A percentile compares a stretch with the other conserved stretches of the same genome.
phyloP scores from a whole-genome alignment of 805 yeast genomes.

The Cyberlindnera xishuangbannaensis region DNA sequence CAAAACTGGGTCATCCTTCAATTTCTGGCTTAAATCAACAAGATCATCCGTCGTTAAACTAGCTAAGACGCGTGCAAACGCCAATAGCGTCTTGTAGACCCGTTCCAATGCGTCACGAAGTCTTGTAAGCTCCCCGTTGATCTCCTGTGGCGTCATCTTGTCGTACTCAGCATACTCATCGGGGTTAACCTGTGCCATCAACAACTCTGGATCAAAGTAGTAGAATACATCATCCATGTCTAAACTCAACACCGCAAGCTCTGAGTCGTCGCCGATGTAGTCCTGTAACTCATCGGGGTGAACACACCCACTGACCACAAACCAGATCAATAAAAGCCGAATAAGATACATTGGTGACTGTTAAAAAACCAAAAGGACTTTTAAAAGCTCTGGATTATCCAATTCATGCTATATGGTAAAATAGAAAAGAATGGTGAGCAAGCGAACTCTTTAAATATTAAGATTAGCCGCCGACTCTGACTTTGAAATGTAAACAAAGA shows the following conservation, averaged over 20 bases:
- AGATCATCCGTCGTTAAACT: conserved; percentile 13
- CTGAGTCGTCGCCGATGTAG: conserved; percentile 12
- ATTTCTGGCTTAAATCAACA: conserved; percentile 11
- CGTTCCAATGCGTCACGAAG: conserved; percentile 12
- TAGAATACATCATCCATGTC: conserved; percentile 11
- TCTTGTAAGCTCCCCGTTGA: conserved; percentile 9
- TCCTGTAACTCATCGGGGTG: conserved; percentile 5
- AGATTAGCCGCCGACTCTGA: conserved; percentile 14
- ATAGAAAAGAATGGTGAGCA: too few relatives aligned
- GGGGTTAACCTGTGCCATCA: conserved; percentile 9
- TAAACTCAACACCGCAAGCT: conserved; percentile 11
- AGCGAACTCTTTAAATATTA: conserved; percentile 1
- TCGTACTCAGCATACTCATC: conserved; percentile 7
- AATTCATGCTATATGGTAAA: too few relatives aligned
- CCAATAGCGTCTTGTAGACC: conserved; percentile 11
- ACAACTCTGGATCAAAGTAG: conserved; percentile 12
- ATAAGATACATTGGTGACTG: conserved; percentile 4
- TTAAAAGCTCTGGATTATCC: too few relatives aligned
- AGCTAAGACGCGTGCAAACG: conserved; percentile 13
- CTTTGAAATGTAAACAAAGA: conserved; percentile 10
- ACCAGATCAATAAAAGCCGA: conserved; percentile 1
- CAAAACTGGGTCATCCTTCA: conserved; percentile 3
- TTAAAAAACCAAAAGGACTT: too few relatives aligned
- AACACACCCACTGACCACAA: not conserved
- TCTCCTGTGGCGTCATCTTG: conserved; percentile 9